Evolutionary conservation across 2,329 filamentous ascomycete species (phyloP).

Genomic region (Ilyonectria sp.): DNA sequence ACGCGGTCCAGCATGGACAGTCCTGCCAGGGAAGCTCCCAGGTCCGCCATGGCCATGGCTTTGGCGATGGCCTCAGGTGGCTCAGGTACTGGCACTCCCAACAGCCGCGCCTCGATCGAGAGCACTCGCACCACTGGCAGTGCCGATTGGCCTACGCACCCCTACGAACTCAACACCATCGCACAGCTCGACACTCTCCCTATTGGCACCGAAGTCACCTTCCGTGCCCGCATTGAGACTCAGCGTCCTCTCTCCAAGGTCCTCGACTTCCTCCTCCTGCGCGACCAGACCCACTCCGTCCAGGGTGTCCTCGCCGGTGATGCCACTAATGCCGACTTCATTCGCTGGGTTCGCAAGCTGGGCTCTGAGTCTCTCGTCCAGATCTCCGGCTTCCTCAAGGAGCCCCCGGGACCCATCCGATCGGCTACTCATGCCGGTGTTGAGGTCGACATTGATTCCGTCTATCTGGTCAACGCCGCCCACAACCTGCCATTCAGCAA

Average conservation of each 20-base stretch:
- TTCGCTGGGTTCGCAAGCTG: conserved; percentile 90
- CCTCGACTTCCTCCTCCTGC: conserved; percentile 88
- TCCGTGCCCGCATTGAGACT: conserved; percentile 66
- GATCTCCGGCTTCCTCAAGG: conserved; percentile 80
- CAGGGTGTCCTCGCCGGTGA: conserved; percentile 80
- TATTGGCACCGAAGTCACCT: conserved; percentile 58
- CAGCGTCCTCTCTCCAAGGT: conserved; percentile 86
- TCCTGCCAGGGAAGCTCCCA: background rate
- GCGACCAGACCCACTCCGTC: conserved; percentile 86
- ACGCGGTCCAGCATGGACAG: conserved; percentile 51
- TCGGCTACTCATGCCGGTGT: conserved; percentile 82
- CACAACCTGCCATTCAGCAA: conserved; percentile 66
- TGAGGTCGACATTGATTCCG: conserved; percentile 77
- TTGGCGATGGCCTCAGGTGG: conserved; percentile 11
- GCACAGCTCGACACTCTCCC: conserved; percentile 55
- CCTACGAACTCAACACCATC: conserved; percentile 58
- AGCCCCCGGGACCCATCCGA: conserved; percentile 80
- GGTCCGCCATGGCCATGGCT: conserved; percentile 28
- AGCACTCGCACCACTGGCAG: conserved; percentile 55
- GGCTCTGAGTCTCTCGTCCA: conserved; percentile 84
- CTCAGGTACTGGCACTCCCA: conserved; percentile 24
- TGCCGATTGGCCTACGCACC: conserved; percentile 57
- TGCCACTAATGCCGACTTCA: conserved; percentile 73
- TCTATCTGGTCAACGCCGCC: conserved; percentile 67
- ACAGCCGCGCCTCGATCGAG: conserved; percentile 52